Base-by-base conservation (phyloP, 352 stramenopile genomes). In the Phytophthora ohioensis region DNA sequence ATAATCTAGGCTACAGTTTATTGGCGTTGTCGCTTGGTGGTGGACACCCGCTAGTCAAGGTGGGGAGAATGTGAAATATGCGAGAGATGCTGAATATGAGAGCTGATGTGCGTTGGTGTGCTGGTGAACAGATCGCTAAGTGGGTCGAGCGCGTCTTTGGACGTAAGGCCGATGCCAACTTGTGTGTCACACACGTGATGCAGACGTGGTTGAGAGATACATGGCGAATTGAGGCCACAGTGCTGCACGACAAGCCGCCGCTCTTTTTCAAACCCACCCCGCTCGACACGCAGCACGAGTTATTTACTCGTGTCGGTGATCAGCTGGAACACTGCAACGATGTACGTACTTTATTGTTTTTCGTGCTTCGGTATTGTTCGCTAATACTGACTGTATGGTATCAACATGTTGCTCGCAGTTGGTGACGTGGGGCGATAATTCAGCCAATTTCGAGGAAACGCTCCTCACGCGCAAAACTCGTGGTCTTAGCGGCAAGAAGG, bases 1-100 rank as follows among this genome's bases (percentile, higher is more conserved):
- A 99, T 80, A 99, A 99, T 83, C 76, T 99, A 38, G 98, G 98
- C 34, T 99, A 97, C 85, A 99, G 95, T 60, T 98, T 99, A 79
- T 90, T 99, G 45, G 86, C 79, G 42, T 76, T 92, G 42, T 97
- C 84, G 42, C 76, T 92, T 52, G 88, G 75, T 41, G 65, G 62
- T 34, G 63, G 54, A 34, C 85, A 97, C 56, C 70, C 77, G 17
- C 69, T 96, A n/a, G 89, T 96, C 36, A 91, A 91, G 76, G 86
- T 91, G 48, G 15, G 13, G 4, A 21, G n/a, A 56, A 32, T 15
- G 12, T 36, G 12, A 4, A 27, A n/a, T 57, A 6, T 30, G 30
- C 10, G 49, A 17, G 34, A 30, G 8, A 5, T 47, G 8, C 12
- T 68, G 31, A 17, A 17, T 12, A 10, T 53, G 21, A 48, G 9